Evolutionary conservation across 768 basidiomycete genomes (phyloP).

Genomic region (Lactarius psammicola): DNA sequence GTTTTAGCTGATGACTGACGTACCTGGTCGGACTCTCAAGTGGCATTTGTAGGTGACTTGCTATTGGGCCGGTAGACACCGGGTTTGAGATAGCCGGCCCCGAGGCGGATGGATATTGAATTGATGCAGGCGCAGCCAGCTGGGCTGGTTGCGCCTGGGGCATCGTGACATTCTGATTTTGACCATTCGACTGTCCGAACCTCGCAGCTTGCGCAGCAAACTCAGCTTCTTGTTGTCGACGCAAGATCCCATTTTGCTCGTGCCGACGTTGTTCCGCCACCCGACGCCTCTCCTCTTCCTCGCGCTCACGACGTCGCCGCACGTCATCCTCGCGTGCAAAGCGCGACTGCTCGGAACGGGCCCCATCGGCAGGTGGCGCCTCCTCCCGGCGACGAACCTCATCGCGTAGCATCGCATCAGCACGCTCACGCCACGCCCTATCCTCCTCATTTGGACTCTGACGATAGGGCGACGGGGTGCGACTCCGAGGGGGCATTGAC

Average conservation of each 20-base stretch:
- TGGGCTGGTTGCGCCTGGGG: no score
- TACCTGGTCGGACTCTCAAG: constrained; percentile 55
- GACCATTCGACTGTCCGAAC: constrained; percentile 33
- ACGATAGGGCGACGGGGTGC: constrained; percentile 26
- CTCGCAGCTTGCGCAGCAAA: constrained; percentile 34
- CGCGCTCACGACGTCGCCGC: constrained; percentile 25
- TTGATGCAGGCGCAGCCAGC: constrained; percentile 25
- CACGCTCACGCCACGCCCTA: constrained; percentile 41
- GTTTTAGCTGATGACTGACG: constrained; percentile 8
- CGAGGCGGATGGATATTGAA: constrained; percentile 14
- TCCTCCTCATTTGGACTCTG: constrained; percentile 38
- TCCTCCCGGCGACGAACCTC: constrained; percentile 22
- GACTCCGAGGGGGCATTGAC: constrained; percentile 20
- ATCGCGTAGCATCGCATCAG: constrained; percentile 32
- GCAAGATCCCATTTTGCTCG: constrained; percentile 57
- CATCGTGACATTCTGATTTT: constrained; percentile 36
- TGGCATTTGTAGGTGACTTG: constrained; percentile 44
- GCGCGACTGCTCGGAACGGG: constrained; percentile 1
- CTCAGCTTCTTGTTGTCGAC: constrained; percentile 54
- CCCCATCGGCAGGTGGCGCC: background rate
- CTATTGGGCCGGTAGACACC: constrained; percentile 11
- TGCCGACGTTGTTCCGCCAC: constrained; percentile 43
- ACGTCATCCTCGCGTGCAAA: constrained; percentile 30
- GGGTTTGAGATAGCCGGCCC: background rate
- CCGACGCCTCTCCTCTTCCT: constrained; percentile 38